phyloP scores from a whole-genome alignment of 768 basidiomycete species.

The Lanmaoa pseudosensibilis region DNA sequence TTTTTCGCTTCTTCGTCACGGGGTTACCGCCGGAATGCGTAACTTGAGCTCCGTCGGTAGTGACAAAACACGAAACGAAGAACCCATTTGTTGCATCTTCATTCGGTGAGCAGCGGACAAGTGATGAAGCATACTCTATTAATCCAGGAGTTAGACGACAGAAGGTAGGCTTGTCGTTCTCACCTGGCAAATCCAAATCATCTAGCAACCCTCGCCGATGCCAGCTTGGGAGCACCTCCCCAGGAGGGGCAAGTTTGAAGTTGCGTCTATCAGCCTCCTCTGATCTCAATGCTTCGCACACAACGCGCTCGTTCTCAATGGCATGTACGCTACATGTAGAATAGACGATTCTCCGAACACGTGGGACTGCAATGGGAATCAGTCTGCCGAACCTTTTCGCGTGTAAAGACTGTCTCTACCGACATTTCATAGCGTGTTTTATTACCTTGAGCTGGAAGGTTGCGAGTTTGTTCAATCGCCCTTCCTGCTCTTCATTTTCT shows the following conservation, averaged over 20 bases:
- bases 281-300: conserved; percentile 67
- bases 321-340: conserved; percentile 97
- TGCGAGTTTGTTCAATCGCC: conserved; percentile 80
- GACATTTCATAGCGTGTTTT: conserved; percentile 93
- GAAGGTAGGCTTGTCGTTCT: conserved; percentile 3
- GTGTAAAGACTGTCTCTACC: conserved; percentile 26
- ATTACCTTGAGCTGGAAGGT: conserved; percentile 90
- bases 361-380: conserved; percentile 55
- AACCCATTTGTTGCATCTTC: conserved; percentile 95
- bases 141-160: not conserved
- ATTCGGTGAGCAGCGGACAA: conserved; percentile 73
- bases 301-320: conserved; percentile 91
- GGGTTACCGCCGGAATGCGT: conserved; percentile 3
- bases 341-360: conserved; percentile 82
- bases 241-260: conserved; percentile 68
- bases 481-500: conserved; percentile 55
- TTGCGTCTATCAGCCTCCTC: conserved; percentile 59
- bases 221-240: conserved; percentile 80
- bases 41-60: not conserved
- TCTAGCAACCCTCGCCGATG: conserved; percentile 71
- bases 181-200: conserved; percentile 59
- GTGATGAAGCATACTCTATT: conserved; percentile 55
- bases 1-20: conserved; percentile 29
- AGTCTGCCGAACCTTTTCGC: conserved; percentile 6
- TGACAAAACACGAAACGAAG: conserved; percentile 92